These are phyloP conservation scores for Podosphaera xanthii DNA, from an alignment of 2,329 filamentous ascomycete genomes.

Conservation along the genomic window DNA sequence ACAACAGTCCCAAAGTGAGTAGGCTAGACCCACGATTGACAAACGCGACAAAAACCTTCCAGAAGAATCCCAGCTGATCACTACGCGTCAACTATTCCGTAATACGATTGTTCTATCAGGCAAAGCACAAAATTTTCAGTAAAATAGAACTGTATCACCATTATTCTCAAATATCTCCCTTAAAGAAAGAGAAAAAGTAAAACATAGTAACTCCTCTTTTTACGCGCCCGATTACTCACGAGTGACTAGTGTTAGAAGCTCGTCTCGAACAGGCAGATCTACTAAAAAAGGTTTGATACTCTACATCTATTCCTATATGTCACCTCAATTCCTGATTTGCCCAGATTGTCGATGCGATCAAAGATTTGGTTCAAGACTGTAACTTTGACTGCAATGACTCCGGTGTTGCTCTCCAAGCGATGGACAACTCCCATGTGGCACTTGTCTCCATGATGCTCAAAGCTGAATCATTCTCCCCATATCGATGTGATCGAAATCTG, in stretches of 20 bases:
- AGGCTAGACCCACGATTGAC: too few relatives aligned
- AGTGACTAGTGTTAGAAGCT: slow-evolving; percentile 60
- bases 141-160: neutral
- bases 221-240: neutral
- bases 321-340: slow-evolving; percentile 7
- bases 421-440: slow-evolving; percentile 99
- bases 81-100: too few relatives aligned
- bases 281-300: slow-evolving; percentile 62
- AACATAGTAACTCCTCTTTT: neutral
- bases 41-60: too few relatives aligned
- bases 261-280: slow-evolving; percentile 81
- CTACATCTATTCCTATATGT: neutral
- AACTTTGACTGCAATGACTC: slow-evolving; percentile 99
- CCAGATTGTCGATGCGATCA: slow-evolving; percentile 94
- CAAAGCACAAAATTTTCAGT: too few relatives aligned
- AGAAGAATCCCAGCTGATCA: too few relatives aligned
- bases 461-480: slow-evolving; percentile 81
- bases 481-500: slow-evolving; percentile 97
- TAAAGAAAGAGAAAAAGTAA: neutral
- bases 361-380: slow-evolving; percentile 97
- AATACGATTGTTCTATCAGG: too few relatives aligned
- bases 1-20: too few relatives aligned
- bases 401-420: slow-evolving; percentile 90
- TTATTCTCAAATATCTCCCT: neutral
- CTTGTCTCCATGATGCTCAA: slow-evolving; percentile 98